A percentile compares a stretch with the other conserved stretches of the same genome.
phyloP scores from a whole-genome alignment of 2,329 filamentous ascomycete genomes.

The Epichloe scottii region DNA sequence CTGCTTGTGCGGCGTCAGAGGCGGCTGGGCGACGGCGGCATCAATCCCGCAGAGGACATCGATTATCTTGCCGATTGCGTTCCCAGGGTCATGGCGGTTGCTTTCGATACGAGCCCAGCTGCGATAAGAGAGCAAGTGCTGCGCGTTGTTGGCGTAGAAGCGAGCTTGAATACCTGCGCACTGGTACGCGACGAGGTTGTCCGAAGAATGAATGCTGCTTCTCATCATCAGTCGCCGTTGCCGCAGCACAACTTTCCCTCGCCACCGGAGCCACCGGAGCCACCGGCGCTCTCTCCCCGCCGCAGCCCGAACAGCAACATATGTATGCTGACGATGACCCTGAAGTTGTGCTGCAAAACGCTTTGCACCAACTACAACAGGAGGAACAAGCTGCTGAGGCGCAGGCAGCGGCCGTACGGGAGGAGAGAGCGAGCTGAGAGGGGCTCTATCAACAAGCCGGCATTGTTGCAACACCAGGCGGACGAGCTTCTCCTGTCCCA shows the following conservation, averaged over 20 bases:
- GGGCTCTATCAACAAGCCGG: slow-evolving; percentile 14
- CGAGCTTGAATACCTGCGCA: slow-evolving; percentile 39
- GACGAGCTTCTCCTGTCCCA: slow-evolving; percentile 18
- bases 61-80: slow-evolving; percentile 48
- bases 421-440: slow-evolving; percentile 38
- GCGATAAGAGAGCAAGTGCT: slow-evolving; percentile 46
- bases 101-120: slow-evolving; percentile 44
- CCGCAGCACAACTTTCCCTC: slow-evolving; percentile 7
- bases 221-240: slow-evolving; percentile 12
- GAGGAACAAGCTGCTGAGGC: slow-evolving; percentile 47
- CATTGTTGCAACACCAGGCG: slow-evolving; percentile 21
- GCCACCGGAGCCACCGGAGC: slow-evolving; percentile 10
- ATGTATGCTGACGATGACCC: slow-evolving; percentile 41
- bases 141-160: slow-evolving; percentile 41
- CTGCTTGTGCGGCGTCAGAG: slow-evolving; percentile 44
- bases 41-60: slow-evolving; percentile 42
- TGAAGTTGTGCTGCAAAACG: slow-evolving; percentile 46
- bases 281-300: slow-evolving; percentile 5
- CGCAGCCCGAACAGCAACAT: background rate
- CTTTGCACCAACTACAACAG: slow-evolving; percentile 44
- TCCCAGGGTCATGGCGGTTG: slow-evolving; percentile 45
- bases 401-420: slow-evolving; percentile 40
- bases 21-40: slow-evolving; percentile 33
- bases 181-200: slow-evolving; percentile 46
- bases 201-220: slow-evolving; percentile 20